Evolutionary conservation across 768 basidiomycete genomes (phyloP), one percentile per base, ranked within the genome.

Genomic region (Suillus weaverae): DNA sequence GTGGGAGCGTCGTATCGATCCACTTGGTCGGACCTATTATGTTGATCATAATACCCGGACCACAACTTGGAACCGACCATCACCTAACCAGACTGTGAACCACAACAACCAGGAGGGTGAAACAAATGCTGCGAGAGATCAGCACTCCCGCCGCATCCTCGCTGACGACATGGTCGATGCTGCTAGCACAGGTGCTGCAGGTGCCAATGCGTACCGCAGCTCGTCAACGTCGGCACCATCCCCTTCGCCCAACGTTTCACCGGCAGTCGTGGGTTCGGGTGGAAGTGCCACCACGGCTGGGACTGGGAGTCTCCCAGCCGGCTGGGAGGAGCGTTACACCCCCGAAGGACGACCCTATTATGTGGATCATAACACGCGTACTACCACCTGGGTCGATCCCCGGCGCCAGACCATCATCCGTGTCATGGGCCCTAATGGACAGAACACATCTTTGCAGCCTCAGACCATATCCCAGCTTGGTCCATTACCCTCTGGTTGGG

Each of bases 331-430:
- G 79, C 87, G 97, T 43, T 97, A 96, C 79, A 99, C 97, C 3
- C 95, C 96, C 0, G 97, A 99, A 79, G 97, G 97, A 22, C 88
- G 97, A 46, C 95, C 97, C 2, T 99, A 99, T 79, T 99, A 97
- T 76, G 97, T 99, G 59, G 97, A 99, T 76, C 97, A 99, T 81
- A 99, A 99, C 74, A 99, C 97, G 13, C 88, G 97, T 56, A 99
- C 97, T 22, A 99, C 97, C 38, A 99, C 97, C n/a, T 99, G 97
- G 97, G 96, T 99, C 30, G 97, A 99, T 75, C 97, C 97, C 44
- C 91, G 97, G 59, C 89, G 97, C 54, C 97, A 99, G 80, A 95
- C 95, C 13, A 86, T 99, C 66, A 91, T 99, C 65, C 95, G 97
- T 67, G 96, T 98, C 56, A 92, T 99, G 89, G 96, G 94, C 22